Evolutionary conservation across 2,329 filamentous ascomycete genomes (phyloP), one percentile per base, ranked within the genome.

Genomic region (Cadophora gregata): DNA sequence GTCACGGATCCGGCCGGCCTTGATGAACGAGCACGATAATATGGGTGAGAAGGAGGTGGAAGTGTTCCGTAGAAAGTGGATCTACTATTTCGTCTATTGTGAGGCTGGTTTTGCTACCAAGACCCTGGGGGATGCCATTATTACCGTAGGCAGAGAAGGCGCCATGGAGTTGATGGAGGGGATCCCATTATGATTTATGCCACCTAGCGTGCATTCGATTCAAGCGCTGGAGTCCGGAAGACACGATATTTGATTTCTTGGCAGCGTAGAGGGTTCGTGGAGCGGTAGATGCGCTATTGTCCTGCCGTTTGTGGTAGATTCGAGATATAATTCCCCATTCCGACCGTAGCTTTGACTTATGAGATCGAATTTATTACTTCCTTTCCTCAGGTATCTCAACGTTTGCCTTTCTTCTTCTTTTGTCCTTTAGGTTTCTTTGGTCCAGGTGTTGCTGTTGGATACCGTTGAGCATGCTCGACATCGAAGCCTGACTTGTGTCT

Each of bases 401-500:
- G 68, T 36, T 75, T 75, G 16, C 58, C 64, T 45, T 80, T 83
- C 67, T 77, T 79, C 75, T 81, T 83, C 69, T 80, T 83, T 21
- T 62, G 45, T 36, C 48, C 60, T 19, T 62, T 62, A 14, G 31
- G 21, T 63, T 80, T 82, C 65, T 72, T 75, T 4, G 68, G 36
- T 25, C 65, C 64, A 36, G 64, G 47, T 8, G 60, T 47, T 1
- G 76, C 79, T 7, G 80, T 76, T 3, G 85, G 82, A 77, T 86
- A 96, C 65, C 86, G 87, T 78, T 88, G 89, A 64, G 89, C 82
- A 77, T 93, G 88, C 77, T 97, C 93, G 65, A 88, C 82, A 76
- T 98, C 96, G 76, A 99, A 97, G 0, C 85, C 91, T 21, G 89
- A 84, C 80, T 97, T 98, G 77, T 93, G 88, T 71, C 88, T 87